Evolutionary conservation across 257 asterid species (phyloP).

Genomic region (Solanum infundibuliforme): DNA sequence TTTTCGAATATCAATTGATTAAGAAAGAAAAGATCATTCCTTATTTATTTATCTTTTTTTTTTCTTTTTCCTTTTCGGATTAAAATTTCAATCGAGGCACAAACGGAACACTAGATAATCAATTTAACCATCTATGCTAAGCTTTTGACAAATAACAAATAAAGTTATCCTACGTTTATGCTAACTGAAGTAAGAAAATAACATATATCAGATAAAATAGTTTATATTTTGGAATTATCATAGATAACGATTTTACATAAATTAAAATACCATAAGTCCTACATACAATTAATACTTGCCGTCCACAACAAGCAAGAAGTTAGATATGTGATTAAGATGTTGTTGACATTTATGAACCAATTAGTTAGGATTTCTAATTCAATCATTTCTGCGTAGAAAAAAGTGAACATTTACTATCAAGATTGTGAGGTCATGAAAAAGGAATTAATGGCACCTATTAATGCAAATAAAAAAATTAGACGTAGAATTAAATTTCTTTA

Average conservation of each 20-base stretch:
- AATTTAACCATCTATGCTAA: not conserved
- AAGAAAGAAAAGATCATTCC: not conserved
- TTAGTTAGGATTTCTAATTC: not conserved
- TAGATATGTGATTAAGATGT: not conserved
- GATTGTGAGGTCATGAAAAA: no score
- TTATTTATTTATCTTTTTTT: no score
- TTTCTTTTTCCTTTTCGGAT: no score
- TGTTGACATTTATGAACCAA: not conserved
- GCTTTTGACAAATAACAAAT: not conserved
- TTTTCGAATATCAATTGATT: not conserved
- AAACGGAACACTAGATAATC: not conserved
- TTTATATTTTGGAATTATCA: not conserved
- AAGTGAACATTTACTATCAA: not conserved
- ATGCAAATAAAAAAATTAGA: no score
- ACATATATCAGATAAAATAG: not conserved
- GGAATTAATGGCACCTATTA: no score
- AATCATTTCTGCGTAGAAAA: not conserved
- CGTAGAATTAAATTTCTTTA: not conserved
- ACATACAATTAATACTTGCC: not conserved
- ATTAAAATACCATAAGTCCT: not conserved
- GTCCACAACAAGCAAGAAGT: not conserved
- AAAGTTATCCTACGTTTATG: not conserved
- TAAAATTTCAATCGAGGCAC: not conserved
- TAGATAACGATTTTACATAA: not conserved
- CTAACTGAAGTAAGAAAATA: no score